Evolutionary conservation across 1,284 basidiomycete genomes (phyloP).

Genomic region (Gomphus bonarii): DNA sequence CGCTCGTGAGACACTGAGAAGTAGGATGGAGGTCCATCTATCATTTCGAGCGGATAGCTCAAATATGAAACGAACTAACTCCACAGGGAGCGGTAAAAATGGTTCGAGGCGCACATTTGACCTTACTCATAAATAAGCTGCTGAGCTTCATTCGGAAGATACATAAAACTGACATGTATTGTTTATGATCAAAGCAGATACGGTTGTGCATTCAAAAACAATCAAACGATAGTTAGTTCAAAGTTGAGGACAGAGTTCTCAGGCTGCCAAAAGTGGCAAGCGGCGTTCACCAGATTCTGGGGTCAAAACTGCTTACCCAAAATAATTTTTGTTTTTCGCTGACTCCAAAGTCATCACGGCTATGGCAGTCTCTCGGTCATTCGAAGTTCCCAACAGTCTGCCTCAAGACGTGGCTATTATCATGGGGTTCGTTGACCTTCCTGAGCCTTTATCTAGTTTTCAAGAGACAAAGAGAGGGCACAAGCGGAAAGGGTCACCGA

Average conservation of each 20-base stretch:
- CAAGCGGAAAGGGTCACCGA: constrained; percentile 11
- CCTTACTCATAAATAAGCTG: not conserved
- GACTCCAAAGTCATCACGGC: not conserved
- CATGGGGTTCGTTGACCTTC: constrained; percentile 44
- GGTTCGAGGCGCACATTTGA: not conserved
- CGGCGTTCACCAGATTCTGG: not conserved
- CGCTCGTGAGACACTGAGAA: too few species aligned
- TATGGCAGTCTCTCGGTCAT: constrained; percentile 18
- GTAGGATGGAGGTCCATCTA: not conserved
- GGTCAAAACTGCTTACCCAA: not conserved
- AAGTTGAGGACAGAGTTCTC: too few species aligned
- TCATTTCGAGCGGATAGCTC: not conserved
- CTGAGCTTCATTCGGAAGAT: not conserved
- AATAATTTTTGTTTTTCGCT: not conserved
- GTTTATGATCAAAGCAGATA: not conserved
- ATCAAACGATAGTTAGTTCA: too few species aligned
- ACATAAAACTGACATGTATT: not conserved
- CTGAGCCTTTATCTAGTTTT: constrained; percentile 12
- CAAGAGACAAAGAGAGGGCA: not conserved
- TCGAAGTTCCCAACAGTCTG: constrained; percentile 48
- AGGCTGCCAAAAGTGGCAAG: too few species aligned
- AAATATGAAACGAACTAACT: not conserved
- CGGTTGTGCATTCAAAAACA: too few species aligned
- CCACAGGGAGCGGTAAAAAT: not conserved
- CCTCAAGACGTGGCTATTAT: constrained; percentile 69